Conservation (phyloP, 176 grass and related monocot genomes). For the Ensete ventricosum region DNA sequence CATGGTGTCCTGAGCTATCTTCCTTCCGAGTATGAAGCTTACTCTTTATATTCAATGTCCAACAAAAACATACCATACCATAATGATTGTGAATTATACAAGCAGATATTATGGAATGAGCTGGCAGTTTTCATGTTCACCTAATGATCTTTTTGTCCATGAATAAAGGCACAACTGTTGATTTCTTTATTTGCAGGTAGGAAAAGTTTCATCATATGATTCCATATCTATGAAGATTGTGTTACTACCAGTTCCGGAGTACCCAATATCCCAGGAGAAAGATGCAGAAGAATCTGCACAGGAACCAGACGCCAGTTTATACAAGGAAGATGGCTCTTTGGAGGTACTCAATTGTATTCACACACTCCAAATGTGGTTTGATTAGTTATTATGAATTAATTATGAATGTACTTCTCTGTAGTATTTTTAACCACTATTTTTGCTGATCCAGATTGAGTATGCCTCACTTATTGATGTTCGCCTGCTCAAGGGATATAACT, state of each 20-base stretch:
- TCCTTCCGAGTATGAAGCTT: constrained; percentile 47
- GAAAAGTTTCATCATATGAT: constrained; percentile 75
- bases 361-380: neutral
- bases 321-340: constrained; percentile 87
- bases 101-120: neutral
- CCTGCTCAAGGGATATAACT: constrained; percentile 39
- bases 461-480: constrained; percentile 68
- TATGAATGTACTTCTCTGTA: neutral
- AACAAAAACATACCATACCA: neutral
- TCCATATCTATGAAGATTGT: constrained; percentile 53
- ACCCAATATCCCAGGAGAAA: constrained; percentile 39
- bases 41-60: neutral
- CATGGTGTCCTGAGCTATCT: constrained; percentile 89
- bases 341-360: constrained; percentile 34
- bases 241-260: constrained; percentile 52
- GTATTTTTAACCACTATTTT: constrained; percentile 10
- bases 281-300: constrained; percentile 27
- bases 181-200: constrained; percentile 48
- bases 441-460: constrained; percentile 59
- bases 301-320: constrained; percentile 32
- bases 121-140: neutral
- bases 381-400: neutral
- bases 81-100: neutral
- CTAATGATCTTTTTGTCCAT: neutral
- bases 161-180: neutral